Percentiles rank a stretch among this genome's conserved stretches.
Evolutionary conservation across 139 green algal genomes (phyloP).

Genomic region (Coelastrella sp.): DNA sequence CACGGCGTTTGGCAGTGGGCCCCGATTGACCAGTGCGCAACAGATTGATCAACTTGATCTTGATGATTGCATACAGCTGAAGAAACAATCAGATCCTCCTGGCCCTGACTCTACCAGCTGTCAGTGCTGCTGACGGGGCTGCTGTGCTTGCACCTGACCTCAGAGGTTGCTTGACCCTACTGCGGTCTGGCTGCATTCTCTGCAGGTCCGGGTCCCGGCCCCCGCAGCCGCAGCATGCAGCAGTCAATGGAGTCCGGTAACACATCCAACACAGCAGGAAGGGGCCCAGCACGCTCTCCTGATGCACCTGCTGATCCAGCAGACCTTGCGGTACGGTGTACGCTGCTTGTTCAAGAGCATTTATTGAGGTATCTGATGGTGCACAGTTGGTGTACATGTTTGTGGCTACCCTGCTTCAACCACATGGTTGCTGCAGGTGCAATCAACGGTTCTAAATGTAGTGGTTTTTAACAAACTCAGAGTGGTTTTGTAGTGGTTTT

Average conservation of each 20-base stretch:
- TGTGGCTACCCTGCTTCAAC: too few relatives aligned
- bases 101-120: background rate
- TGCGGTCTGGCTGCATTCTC: background rate
- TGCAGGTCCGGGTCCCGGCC: background rate
- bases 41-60: too few relatives aligned
- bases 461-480: too few relatives aligned
- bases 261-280: background rate
- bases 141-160: background rate
- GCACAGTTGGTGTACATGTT: too few relatives aligned
- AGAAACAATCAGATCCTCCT: too few relatives aligned
- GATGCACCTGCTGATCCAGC: slow-evolving; percentile 41
- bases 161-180: background rate
- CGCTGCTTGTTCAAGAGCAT: background rate
- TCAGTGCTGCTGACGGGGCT: background rate
- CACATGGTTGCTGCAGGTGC: too few relatives aligned
- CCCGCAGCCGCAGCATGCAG: slow-evolving; percentile 19
- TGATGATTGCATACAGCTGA: too few relatives aligned
- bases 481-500: too few relatives aligned
- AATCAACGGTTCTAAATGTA: too few relatives aligned
- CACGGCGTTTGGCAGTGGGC: too few relatives aligned
- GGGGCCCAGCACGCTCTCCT: background rate
- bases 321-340: background rate
- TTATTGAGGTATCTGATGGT: too few relatives aligned
- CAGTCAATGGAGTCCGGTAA: slow-evolving; percentile 11
- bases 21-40: too few relatives aligned